Evolutionary conservation across 345 rosid genomes (phyloP), one percentile per base, ranked within the genome.

Genomic region (Laguncularia racemosa): DNA sequence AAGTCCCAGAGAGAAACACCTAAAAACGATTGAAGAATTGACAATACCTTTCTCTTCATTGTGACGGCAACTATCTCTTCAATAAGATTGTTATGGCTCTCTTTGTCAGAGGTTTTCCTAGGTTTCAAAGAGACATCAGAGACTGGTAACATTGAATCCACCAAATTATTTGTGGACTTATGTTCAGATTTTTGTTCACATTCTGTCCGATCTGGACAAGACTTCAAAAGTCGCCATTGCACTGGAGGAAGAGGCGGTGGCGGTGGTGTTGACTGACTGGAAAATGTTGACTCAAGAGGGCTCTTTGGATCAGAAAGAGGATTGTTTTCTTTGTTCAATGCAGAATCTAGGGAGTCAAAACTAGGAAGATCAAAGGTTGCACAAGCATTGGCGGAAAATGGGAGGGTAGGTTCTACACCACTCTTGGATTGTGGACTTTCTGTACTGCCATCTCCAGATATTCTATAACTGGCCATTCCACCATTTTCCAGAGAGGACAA

Each of bases 161-260:
- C 57, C 13, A 67, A 75, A 47, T 48, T 67, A 43, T 66, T 64
- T 33, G 56, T 59, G 56, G 67, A 56, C 48, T 77, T 78, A 46
- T 71, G 67, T 64, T 62, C 50, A 33, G 40, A 33, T 59, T 63
- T 58, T 5, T 67, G 68, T 74, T 67, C 71, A 43, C 65, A 74
- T 53, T 77, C 74, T 33, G 64, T 59, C 56, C 46, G 44, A 49
- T 68, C 76, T 49, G 77, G 53, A 59, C 58, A 49, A 46, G 78
- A 50, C 60, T 82, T 78, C 13, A 79, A 61, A 73, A 64, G 68
- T 74, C 70, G 46, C 95, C 97, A 84, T 64, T 87, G 81, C n/a
- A 61, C 61, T 38, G 95, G 96, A 56, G 97, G 97, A 45, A 74
- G 83, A 18, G 95, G 88, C 4, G 97, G 96, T 48, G 93, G 84